These are phyloP conservation scores for Allium fistulosum DNA, from an alignment of 106 monocot species.

Conservation along the genomic window DNA sequence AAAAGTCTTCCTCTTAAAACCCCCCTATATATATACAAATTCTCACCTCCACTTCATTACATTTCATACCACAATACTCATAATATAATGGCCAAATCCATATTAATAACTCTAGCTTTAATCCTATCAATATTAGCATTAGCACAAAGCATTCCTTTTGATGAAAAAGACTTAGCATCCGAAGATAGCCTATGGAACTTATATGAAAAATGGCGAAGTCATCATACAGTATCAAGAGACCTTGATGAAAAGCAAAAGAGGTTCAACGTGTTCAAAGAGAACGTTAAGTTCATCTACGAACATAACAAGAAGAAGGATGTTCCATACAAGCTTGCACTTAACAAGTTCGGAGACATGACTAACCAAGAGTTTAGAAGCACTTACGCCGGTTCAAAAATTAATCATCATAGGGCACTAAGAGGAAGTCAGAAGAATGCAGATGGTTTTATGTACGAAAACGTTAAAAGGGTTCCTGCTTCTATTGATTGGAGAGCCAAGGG, in stretches of 20 bases:
- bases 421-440: background rate
- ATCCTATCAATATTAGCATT: background rate
- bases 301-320: conserved; percentile 29
- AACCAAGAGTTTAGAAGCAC: conserved; percentile 35
- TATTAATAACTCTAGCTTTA: background rate
- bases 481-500: conserved; percentile 17
- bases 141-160: conserved; percentile 19
- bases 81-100: background rate
- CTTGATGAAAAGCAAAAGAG: conserved; percentile 34
- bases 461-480: conserved; percentile 8
- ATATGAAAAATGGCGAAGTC: conserved; percentile 52
- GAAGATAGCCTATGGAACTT: conserved; percentile 58
- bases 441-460: conserved; percentile 19
- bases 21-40: background rate
- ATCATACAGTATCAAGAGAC: conserved; percentile 37
- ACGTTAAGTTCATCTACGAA: conserved; percentile 34
- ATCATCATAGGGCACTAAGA: conserved; percentile 12
- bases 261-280: conserved; percentile 58
- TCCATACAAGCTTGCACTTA: conserved; percentile 42
- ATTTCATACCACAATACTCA: background rate
- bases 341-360: conserved; percentile 47
- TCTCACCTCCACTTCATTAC: background rate
- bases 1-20: conserved; percentile 3
- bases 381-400: conserved; percentile 24
- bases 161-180: conserved; percentile 47